Conservation (phyloP, 2,329 filamentous ascomycete species). For the Xenosphaeropsis pyriputrescens region DNA sequence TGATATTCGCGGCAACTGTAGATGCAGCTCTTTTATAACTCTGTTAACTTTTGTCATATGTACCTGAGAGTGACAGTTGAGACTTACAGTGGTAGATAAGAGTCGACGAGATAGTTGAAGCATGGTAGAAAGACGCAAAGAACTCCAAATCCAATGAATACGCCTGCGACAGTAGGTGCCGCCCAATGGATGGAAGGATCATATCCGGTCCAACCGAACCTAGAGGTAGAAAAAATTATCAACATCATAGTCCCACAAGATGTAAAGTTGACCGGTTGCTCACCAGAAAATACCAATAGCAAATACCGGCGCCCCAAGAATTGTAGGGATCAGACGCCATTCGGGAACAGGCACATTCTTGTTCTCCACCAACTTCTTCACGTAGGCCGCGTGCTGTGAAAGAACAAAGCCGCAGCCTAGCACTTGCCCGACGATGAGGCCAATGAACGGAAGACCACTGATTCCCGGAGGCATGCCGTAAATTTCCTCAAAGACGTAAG, state of each 20-base stretch:
- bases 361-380: constrained; percentile 40
- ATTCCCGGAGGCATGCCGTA: constrained; percentile 24
- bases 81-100: constrained; percentile 29
- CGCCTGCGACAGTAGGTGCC: constrained; percentile 39
- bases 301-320: constrained; percentile 11
- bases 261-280: too few relatives aligned
- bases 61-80: too few relatives aligned
- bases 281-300: constrained; percentile 2
- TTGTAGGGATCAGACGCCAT: constrained; percentile 24
- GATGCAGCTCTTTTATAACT: constrained; percentile 1
- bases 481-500: constrained; percentile 25
- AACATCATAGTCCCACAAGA: too few relatives aligned
- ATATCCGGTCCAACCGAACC: constrained; percentile 51
- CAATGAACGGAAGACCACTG: constrained; percentile 26
- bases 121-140: constrained; percentile 68
- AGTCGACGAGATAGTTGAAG: constrained; percentile 66
- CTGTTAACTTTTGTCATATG: too few relatives aligned
- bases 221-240: too few relatives aligned
- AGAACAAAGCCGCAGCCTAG: constrained; percentile 38
- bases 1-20: constrained; percentile 69
- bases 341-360: constrained; percentile 21
- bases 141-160: constrained; percentile 56
- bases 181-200: constrained; percentile 41
- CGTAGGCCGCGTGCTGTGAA: constrained; percentile 39
- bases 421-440: constrained; percentile 24